Percentiles rank a stretch among this genome's conserved stretches.
phyloP scores from a whole-genome alignment of 2,329 filamentous ascomycete species.

The Fusarium multiceps region DNA sequence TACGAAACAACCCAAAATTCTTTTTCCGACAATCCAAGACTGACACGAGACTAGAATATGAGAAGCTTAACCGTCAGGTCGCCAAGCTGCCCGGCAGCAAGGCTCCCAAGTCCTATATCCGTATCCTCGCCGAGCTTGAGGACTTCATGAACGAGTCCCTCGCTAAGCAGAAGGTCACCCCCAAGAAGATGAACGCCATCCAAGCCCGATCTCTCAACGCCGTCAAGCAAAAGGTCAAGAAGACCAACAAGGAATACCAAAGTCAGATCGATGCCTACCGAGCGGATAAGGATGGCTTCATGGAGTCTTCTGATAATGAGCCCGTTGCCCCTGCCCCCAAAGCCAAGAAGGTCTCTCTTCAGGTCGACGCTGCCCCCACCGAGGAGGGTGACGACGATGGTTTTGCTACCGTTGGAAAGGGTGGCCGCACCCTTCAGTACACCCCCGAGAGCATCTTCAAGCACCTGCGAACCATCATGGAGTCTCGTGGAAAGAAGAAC shows the following conservation, averaged over 20 bases:
- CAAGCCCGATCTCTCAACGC: slow-evolving; percentile 95
- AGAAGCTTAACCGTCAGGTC: slow-evolving; percentile 91
- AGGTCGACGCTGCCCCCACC: slow-evolving; percentile 59
- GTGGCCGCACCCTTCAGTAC: slow-evolving; percentile 89
- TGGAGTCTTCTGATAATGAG: slow-evolving; percentile 85
- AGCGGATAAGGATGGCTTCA: slow-evolving; percentile 85
- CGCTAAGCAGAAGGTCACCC: slow-evolving; percentile 93
- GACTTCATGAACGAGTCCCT: slow-evolving; percentile 93
- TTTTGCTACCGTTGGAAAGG: slow-evolving; percentile 88
- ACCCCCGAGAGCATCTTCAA: slow-evolving; percentile 99
- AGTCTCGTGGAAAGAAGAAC: slow-evolving; percentile 98
- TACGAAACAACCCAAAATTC: slow-evolving; percentile 54
- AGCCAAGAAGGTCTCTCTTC: slow-evolving; percentile 53
- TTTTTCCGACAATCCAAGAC: neutral
- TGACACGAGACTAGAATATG: slow-evolving; percentile 74
- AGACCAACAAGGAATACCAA: slow-evolving; percentile 96
- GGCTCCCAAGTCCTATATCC: slow-evolving; percentile 91
- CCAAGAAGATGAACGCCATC: slow-evolving; percentile 99
- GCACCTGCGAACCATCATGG: slow-evolving; percentile 90
- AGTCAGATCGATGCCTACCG: slow-evolving; percentile 88
- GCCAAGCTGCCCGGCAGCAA: slow-evolving; percentile 81
- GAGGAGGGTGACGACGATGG: slow-evolving; percentile 81
- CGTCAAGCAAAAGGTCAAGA: slow-evolving; percentile 98
- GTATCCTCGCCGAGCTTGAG: slow-evolving; percentile 92
- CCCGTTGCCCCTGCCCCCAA: slow-evolving; percentile 63